phyloP scores from a whole-genome alignment of 2,329 filamentous ascomycete genomes.

The Xylaria hypoxylon region DNA sequence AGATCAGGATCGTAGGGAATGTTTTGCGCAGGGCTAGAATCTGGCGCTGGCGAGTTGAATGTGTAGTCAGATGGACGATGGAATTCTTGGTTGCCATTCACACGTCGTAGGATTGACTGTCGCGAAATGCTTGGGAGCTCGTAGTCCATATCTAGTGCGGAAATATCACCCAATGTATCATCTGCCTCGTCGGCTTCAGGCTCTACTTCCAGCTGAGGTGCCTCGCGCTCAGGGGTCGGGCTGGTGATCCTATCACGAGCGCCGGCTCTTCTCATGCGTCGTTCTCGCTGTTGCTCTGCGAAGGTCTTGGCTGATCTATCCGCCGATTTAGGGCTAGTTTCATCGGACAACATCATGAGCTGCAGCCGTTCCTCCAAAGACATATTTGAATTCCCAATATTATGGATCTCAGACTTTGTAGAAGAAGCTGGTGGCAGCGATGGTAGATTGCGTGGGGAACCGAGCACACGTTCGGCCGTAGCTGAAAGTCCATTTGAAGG shows the following conservation, averaged over 20 bases:
- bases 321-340: slow-evolving; percentile 53
- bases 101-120: slow-evolving; percentile 90
- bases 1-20: slow-evolving; percentile 84
- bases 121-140: slow-evolving; percentile 85
- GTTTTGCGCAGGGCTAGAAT: slow-evolving; percentile 68
- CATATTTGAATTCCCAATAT: slow-evolving; percentile 80
- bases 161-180: slow-evolving; percentile 70
- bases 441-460: slow-evolving; percentile 75
- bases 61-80: slow-evolving; percentile 72
- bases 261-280: slow-evolving; percentile 73
- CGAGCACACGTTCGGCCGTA: slow-evolving; percentile 78
- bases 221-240: slow-evolving; percentile 59
- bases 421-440: slow-evolving; percentile 76
- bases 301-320: slow-evolving; percentile 61
- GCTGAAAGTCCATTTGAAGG: slow-evolving; percentile 74
- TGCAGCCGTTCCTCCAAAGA: slow-evolving; percentile 86
- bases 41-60: slow-evolving; percentile 71
- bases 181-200: slow-evolving; percentile 69
- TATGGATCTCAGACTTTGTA: slow-evolving; percentile 82
- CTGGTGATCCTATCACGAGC: slow-evolving; percentile 60
- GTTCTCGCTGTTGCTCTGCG: slow-evolving; percentile 74
- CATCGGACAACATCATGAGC: slow-evolving; percentile 87
- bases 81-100: slow-evolving; percentile 73
- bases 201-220: slow-evolving; percentile 53
- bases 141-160: slow-evolving; percentile 68